Evolutionary conservation across 306 rosid species (phyloP).

Genomic region (Leucaena leucocephala): DNA sequence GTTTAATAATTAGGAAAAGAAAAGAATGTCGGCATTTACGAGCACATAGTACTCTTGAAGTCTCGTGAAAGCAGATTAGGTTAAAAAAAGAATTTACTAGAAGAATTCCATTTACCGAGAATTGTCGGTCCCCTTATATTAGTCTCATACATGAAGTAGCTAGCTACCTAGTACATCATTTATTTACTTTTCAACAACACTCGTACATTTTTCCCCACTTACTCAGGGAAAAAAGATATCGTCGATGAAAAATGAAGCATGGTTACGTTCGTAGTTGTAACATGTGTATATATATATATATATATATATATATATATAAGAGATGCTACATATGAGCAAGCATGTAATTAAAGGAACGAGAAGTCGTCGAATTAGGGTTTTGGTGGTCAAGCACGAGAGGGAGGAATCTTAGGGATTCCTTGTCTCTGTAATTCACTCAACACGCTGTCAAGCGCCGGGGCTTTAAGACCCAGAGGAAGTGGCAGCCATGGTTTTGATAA

Average conservation of each 20-base stretch:
- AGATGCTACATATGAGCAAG: constrained; percentile 28
- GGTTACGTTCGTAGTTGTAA: background rate
- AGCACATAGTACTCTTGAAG: background rate
- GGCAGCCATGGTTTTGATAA: constrained; percentile 89
- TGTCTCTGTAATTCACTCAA: constrained; percentile 77
- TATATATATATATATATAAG: constrained; percentile 11
- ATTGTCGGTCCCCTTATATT: background rate
- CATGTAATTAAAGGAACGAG: constrained; percentile 35
- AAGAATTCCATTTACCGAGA: background rate
- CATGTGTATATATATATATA: too few species aligned
- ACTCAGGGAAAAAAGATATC: background rate
- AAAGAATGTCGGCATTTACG: background rate
- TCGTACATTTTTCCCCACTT: background rate
- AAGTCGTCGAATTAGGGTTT: constrained; percentile 74
- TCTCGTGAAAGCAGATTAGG: background rate
- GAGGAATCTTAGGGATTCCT: constrained; percentile 80
- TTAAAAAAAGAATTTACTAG: too few species aligned
- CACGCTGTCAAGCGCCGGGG: constrained; percentile 76
- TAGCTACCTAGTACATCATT: background rate
- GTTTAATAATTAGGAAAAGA: background rate
- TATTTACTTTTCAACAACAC: background rate
- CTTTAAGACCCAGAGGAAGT: constrained; percentile 84
- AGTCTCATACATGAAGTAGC: background rate
- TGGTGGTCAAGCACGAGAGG: constrained; percentile 51
- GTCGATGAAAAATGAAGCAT: constrained; percentile 20